Conservation (phyloP, 345 rosid species). For the Trapa bicornis region DNA sequence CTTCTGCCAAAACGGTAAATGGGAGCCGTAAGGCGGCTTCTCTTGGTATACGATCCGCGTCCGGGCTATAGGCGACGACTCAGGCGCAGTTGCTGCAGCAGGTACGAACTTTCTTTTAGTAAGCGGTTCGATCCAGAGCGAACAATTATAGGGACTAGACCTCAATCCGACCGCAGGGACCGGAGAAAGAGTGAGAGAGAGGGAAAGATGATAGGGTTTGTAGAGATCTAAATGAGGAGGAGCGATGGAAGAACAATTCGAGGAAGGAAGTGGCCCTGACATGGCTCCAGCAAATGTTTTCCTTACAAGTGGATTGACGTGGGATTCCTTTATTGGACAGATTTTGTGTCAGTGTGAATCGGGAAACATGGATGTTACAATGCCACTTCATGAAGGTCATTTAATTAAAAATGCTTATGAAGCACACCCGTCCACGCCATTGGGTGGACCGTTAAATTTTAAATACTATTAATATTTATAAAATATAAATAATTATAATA, state of each 20-base stretch:
- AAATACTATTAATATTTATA: too few species aligned
- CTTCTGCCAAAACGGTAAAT: conserved; percentile 61
- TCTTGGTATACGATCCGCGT: conserved; percentile 20
- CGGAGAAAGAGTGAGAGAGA: not conserved
- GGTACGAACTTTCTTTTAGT: conserved; percentile 38
- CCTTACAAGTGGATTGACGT: not conserved
- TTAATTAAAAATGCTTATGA: too few species aligned
- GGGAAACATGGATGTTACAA: too few species aligned
- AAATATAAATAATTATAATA: too few species aligned
- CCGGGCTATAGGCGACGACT: conserved; percentile 13
- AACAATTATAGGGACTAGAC: not conserved
- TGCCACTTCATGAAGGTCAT: too few species aligned
- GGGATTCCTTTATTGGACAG: not conserved
- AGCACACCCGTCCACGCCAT: too few species aligned
- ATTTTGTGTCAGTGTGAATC: not conserved
- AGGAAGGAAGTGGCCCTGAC: not conserved
- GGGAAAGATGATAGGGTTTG: conserved; percentile 1
- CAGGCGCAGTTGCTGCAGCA: conserved; percentile 18
- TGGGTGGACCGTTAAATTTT: too few species aligned
- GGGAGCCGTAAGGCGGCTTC: conserved; percentile 9
- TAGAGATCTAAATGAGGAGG: not conserved
- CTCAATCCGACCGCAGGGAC: conserved; percentile 1
- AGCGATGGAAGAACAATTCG: not conserved
- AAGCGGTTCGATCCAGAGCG: conserved; percentile 39
- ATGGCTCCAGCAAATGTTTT: not conserved